Base-by-base conservation (phyloP, 2,329 filamentous ascomycete species). In the Arthrobotrys musiformis region DNA sequence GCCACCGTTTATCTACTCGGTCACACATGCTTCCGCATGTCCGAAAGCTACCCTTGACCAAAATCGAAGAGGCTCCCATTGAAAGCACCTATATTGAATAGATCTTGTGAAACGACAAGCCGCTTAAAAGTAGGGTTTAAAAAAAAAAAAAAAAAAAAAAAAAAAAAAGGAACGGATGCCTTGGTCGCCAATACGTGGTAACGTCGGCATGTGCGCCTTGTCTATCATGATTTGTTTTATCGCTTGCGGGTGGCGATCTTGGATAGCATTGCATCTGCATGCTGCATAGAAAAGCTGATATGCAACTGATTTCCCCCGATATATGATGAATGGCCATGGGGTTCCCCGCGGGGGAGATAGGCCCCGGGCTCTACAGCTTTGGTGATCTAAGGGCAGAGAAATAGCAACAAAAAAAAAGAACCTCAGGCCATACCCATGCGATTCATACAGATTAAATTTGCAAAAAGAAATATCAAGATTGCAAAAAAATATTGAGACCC, bases 1-100 rank as follows among this genome's bases (percentile, higher is more conserved):
- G 50, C 50, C 50, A 56, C 50, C 17, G 22, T 6, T 4, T 15
- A 40, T 56, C n/a, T 22, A 26, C 19, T 58, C 54, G 54, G 54
- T 40, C 33, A n/a, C 70, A 74, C 63, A 67, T 74, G 70, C 70
- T 74, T 74, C 70, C 70, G 70, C 33, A 28, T 19, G 52, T 19
- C 70, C 70, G 70, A 67, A 40, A 40, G 17, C 5, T 26, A 26
- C 30, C 19, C 54, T 40, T 40, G 9, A 7, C n/a, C n/a, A n/a
- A 33, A 42, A 19, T 42, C 40, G n/a, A 42, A 17, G n/a, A n/a
- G n/a, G n/a, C n/a, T 42, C 19, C 40, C 19, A 42, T 42, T 6
- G 17, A 42, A 42, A 35, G 50, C 3, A 33, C 13, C n/a, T 33
- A 17, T 46, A 33, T 46, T n/a, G 17, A 50, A 64, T 35, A 19